Conservation (phyloP, 108 stramenopile genomes). For the Epithemia pelagica region DNA sequence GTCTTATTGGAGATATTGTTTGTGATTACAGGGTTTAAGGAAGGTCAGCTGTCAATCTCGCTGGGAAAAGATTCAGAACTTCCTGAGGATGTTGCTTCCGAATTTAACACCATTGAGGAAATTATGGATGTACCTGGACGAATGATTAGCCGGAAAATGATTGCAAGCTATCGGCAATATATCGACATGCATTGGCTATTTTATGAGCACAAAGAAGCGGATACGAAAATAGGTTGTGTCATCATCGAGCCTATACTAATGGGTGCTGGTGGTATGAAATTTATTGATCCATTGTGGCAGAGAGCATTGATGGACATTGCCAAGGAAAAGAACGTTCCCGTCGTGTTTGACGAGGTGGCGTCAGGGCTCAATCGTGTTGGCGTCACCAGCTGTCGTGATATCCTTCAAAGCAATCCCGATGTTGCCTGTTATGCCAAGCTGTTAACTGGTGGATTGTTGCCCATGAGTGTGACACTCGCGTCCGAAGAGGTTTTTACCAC, state of each 20-base stretch:
- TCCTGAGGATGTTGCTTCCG: not conserved
- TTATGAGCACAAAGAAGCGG: conserved; percentile 12
- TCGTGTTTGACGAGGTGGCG: conserved; percentile 22
- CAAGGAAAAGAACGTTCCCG: conserved; percentile 10
- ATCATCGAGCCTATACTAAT: conserved; percentile 20
- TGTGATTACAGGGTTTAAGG: not conserved
- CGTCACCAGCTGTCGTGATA: conserved; percentile 15
- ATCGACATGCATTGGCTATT: conserved; percentile 18
- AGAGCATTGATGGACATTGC: conserved; percentile 20
- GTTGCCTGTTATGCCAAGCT: conserved; percentile 21
- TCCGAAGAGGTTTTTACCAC: conserved; percentile 17
- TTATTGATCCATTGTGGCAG: conserved; percentile 28
- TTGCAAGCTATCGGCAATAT: conserved; percentile 6
- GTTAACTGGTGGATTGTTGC: conserved; percentile 14
- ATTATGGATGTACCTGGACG: conserved; percentile 15
- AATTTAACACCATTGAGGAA: conserved; percentile 4
- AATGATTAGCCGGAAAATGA: conserved; percentile 6
- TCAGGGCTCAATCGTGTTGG: conserved; percentile 23
- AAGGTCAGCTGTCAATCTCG: conserved; percentile 13
- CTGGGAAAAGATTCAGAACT: conserved; percentile 8
- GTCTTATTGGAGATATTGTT: not conserved
- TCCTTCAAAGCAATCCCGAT: conserved; percentile 17
- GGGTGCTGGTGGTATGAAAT: conserved; percentile 21
- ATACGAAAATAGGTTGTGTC: conserved; percentile 12
- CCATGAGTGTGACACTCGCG: conserved; percentile 14